Evolutionary conservation across 768 basidiomycete species (phyloP).

Genomic region (Naganishia kalamii): DNA sequence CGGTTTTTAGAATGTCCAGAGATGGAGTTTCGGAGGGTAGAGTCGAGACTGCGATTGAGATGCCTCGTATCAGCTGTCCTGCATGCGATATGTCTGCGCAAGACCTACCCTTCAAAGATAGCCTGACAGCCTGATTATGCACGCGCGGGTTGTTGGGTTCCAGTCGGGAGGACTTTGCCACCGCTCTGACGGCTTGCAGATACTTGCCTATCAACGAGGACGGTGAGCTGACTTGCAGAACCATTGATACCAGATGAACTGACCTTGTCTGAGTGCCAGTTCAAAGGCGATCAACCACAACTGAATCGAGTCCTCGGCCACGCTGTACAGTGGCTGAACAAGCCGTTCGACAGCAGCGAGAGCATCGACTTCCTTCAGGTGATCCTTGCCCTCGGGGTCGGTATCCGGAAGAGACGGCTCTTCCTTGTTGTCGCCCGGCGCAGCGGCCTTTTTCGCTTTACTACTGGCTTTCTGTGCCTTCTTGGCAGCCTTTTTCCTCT

Average conservation of each 20-base stretch:
- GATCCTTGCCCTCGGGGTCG: conserved; percentile 17
- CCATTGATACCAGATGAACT: not conserved
- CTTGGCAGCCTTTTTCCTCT: conserved; percentile 39
- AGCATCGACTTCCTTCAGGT: conserved; percentile 24
- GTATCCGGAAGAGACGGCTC: conserved; percentile 22
- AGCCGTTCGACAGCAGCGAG: conserved; percentile 12
- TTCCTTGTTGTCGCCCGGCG: conserved; percentile 21
- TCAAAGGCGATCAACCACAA: conserved; percentile 15
- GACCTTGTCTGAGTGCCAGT: conserved; percentile 18
- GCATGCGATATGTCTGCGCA: not conserved
- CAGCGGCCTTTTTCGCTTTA: conserved; percentile 25
- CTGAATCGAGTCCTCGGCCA: not conserved
- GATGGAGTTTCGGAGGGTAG: not conserved
- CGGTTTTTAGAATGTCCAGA: conserved; percentile 5
- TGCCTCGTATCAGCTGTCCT: not conserved
- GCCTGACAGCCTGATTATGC: conserved; percentile 12
- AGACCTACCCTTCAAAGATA: conserved; percentile 6
- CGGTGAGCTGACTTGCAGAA: not conserved
- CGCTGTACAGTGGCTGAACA: not conserved
- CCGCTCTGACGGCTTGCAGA: conserved; percentile 7
- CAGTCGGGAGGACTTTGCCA: not conserved
- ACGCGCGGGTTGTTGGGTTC: conserved; percentile 13
- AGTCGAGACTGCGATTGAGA: conserved; percentile 1
- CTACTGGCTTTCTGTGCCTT: conserved; percentile 46
- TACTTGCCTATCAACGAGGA: not conserved